A percentile compares a stretch with the other conserved stretches of the same genome.
These are phyloP conservation scores for Debaryomycetaceae sp. DNA, from an alignment of 1,139 yeast genomes.

Conservation along the genomic window DNA sequence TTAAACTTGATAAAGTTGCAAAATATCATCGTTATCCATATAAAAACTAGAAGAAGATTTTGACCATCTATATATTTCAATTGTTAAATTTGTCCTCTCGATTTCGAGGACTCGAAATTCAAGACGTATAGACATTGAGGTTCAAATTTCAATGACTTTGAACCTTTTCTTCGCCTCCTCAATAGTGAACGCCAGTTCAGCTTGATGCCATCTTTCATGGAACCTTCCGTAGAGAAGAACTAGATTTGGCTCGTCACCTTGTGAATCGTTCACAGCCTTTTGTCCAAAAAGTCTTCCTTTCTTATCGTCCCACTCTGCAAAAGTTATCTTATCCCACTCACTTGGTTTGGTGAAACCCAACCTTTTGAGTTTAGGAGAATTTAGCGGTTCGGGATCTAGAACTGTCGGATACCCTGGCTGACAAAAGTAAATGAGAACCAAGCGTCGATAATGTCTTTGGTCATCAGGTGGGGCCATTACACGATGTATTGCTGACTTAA, in stretches of 20 bases:
- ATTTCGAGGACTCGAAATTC: no score
- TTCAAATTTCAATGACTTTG: conserved; percentile 11
- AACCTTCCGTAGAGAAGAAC: conserved; percentile 35
- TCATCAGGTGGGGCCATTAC: conserved; percentile 30
- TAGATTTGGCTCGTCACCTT: conserved; percentile 37
- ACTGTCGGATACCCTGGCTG: conserved; percentile 26
- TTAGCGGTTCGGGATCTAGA: conserved; percentile 38
- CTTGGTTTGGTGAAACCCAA: conserved; percentile 29
- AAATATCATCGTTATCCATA: not conserved
- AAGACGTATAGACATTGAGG: not conserved
- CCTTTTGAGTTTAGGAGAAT: conserved; percentile 32
- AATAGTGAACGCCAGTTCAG: conserved; percentile 13
- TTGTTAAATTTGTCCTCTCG: no score
- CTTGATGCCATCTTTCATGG: conserved; percentile 43
- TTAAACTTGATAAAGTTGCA: not conserved
- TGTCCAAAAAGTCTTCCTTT: conserved; percentile 41
- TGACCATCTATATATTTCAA: no score
- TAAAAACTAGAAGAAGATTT: no score
- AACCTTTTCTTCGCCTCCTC: conserved; percentile 16
- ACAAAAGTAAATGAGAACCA: conserved; percentile 44
- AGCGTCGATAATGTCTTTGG: conserved; percentile 29
- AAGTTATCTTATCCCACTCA: conserved; percentile 36
- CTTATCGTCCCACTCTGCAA: conserved; percentile 35
- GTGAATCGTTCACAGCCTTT: conserved; percentile 20
- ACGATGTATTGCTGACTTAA: conserved; percentile 30